A percentile compares a stretch with the other conserved stretches of the same genome.
Evolutionary conservation across 495 filamentous ascomycete genomes (phyloP).

Genomic region (Terfezia boudieri): DNA sequence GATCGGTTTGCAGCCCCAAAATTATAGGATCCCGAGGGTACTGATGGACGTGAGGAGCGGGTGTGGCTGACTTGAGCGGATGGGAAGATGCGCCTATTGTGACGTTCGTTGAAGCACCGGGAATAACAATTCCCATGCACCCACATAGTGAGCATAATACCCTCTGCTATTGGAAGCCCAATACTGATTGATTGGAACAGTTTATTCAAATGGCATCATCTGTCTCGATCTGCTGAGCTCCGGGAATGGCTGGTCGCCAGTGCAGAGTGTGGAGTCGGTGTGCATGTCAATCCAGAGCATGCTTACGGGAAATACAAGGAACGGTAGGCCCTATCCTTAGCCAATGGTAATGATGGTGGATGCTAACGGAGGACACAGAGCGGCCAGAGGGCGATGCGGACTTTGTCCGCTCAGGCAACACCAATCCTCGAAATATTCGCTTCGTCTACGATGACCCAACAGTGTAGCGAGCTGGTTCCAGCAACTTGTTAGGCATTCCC

Average conservation of each 20-base stretch:
- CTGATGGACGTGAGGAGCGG: too few species aligned
- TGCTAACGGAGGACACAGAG: neutral
- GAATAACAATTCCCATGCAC: conserved; percentile 70
- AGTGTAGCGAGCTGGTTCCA: conserved; percentile 2
- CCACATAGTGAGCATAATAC: conserved; percentile 36
- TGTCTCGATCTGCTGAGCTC: conserved; percentile 79
- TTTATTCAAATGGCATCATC: conserved; percentile 96
- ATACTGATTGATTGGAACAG: neutral
- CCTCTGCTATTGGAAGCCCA: neutral
- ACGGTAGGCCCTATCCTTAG: conserved; percentile 23
- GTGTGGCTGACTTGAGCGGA: too few species aligned
- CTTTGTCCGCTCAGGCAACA: conserved; percentile 14
- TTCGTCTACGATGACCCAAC: conserved; percentile 19
- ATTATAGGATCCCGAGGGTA: neutral
- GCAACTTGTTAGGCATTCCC: too few species aligned
- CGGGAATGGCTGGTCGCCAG: conserved; percentile 70
- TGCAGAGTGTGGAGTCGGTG: conserved; percentile 90
- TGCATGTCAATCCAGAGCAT: conserved; percentile 98
- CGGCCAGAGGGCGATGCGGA: conserved; percentile 16
- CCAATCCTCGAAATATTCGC: conserved; percentile 12
- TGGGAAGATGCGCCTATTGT: conserved; percentile 72
- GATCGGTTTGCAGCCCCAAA: conserved; percentile 39
- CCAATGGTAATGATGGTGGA: too few species aligned
- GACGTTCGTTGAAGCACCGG: conserved; percentile 42
- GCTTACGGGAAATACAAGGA: conserved; percentile 80